phyloP scores from a whole-genome alignment of 441 rosid species.

The Biscutella laevigata region DNA sequence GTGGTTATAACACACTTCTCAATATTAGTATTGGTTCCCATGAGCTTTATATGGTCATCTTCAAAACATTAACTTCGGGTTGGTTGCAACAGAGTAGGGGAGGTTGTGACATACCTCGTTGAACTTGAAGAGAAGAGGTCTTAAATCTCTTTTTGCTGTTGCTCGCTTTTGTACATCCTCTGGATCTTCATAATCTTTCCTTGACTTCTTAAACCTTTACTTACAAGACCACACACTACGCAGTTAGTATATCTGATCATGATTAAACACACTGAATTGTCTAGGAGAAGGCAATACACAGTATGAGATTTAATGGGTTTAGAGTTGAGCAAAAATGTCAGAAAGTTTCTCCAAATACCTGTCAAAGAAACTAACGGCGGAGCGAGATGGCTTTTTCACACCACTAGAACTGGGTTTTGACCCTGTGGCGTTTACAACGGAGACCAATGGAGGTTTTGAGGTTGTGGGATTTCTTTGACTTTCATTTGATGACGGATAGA shows the following conservation, averaged over 20 bases:
- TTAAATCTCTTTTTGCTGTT: slow-evolving; percentile 52
- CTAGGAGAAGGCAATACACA: neutral
- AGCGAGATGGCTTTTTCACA: slow-evolving; percentile 39
- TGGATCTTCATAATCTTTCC: slow-evolving; percentile 41
- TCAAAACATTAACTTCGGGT: neutral
- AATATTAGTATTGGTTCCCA: neutral
- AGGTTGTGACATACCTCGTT: slow-evolving; percentile 66
- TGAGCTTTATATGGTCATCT: neutral
- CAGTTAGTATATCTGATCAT: slow-evolving; percentile 5
- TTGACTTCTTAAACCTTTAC: slow-evolving; percentile 64
- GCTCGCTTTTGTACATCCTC: slow-evolving; percentile 32
- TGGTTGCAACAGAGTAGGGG: neutral
- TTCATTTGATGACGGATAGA: slow-evolving; percentile 21
- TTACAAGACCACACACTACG: neutral
- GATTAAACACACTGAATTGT: slow-evolving; percentile 9
- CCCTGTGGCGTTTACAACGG: slow-evolving; percentile 19
- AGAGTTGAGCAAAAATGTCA: neutral
- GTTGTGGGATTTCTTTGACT: slow-evolving; percentile 27
- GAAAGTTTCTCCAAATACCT: slow-evolving; percentile 39
- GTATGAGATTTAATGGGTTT: neutral
- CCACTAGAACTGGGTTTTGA: slow-evolving; percentile 33
- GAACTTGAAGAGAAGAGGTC: slow-evolving; percentile 76
- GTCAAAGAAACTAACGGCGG: slow-evolving; percentile 55
- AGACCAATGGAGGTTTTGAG: slow-evolving; percentile 24
- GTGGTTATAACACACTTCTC: neutral